A percentile compares a stretch with the other conserved stretches of the same genome.
phyloP scores from a whole-genome alignment of 2,329 filamentous ascomycete species.

The Nothopassalora personata region DNA sequence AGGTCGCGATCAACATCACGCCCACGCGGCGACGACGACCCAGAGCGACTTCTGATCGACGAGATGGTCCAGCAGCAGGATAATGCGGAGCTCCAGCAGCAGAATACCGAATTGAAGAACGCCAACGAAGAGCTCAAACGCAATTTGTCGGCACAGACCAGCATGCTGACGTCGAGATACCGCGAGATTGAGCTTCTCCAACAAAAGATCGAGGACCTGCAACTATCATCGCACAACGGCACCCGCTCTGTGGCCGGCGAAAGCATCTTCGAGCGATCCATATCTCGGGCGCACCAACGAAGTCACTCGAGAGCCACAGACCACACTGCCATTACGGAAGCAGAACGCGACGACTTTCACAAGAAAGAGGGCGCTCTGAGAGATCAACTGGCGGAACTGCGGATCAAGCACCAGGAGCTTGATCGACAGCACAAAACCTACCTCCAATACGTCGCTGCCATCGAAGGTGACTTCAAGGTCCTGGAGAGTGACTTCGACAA shows the following conservation, averaged over 20 bases:
- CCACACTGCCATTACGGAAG: constrained; percentile 65
- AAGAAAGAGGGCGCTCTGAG: constrained; percentile 75
- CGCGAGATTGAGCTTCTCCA: constrained; percentile 92
- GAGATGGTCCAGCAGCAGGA: constrained; percentile 59
- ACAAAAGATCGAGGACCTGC: constrained; percentile 94
- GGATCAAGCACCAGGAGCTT: constrained; percentile 84
- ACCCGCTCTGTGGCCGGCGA: constrained; percentile 64
- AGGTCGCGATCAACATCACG: constrained; percentile 31
- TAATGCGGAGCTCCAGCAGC: constrained; percentile 71
- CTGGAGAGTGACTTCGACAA: constrained; percentile 78
- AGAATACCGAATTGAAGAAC: constrained; percentile 60
- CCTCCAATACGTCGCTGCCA: constrained; percentile 71
- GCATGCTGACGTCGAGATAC: constrained; percentile 93
- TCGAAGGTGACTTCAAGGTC: constrained; percentile 60
- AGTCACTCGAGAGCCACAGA: constrained; percentile 70
- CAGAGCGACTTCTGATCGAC: constrained; percentile 35
- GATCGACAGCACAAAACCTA: constrained; percentile 75
- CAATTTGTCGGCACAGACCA: constrained; percentile 91
- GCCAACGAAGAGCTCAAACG: constrained; percentile 89
- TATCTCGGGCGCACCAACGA: constrained; percentile 69
- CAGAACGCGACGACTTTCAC: constrained; percentile 80
- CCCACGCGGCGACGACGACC: constrained; percentile 26
- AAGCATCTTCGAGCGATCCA: constrained; percentile 89
- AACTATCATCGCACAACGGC: constrained; percentile 70
- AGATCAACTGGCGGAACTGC: constrained; percentile 79